Base-by-base conservation (phyloP, 306 rosid genomes). In the Leucaena leucocephala region DNA sequence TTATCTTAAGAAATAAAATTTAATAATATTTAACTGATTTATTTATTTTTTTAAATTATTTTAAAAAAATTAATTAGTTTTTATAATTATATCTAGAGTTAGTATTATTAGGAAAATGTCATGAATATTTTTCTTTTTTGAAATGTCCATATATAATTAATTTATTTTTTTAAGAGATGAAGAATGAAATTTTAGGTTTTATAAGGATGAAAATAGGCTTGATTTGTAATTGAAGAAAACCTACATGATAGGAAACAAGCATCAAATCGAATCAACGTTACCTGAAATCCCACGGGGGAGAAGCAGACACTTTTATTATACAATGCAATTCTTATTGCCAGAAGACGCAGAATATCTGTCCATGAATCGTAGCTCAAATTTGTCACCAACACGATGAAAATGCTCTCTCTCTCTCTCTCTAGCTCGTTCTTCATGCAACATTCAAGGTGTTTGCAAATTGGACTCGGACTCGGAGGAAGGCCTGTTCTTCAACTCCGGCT, bases 381-480 rank as follows among this genome's bases (percentile, higher is more conserved):
- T 72, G 12, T 65, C 38, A 38, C 42, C 35, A 44, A 46, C 14
- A 27, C 48, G 9, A 9, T 63, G 74, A 65, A 27, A 50, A 76
- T n/a, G 12, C 34, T 35, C 76, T 17, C 57, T 50, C 57, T 50
- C 22, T 17, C 21, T 1, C 58, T 52, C 58, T 6, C 11, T 16
- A 12, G 19, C 21, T 73, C 34, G 4, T 42, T 40, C 34, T n/a
- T 34, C 12, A 33, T 33, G 22, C 52, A 82, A 34, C 34, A 10
- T 71, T 85, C 74, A 87, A 27, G 93, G 94, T 72, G 93, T 89
- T 21, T 82, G 91, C 80, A 84, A 73, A 67, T 79, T 77, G 49
- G 91, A 82, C 73, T 88, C 96, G 10, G 96, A 90, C 72, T 84
- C 97, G 12, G 94, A 85, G 58, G 96, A 90, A 39, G 84, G 57